Evolutionary conservation across 306 rosid species (phyloP), one percentile per base, ranked within the genome.

Genomic region (Cicer pinnatifidum): DNA sequence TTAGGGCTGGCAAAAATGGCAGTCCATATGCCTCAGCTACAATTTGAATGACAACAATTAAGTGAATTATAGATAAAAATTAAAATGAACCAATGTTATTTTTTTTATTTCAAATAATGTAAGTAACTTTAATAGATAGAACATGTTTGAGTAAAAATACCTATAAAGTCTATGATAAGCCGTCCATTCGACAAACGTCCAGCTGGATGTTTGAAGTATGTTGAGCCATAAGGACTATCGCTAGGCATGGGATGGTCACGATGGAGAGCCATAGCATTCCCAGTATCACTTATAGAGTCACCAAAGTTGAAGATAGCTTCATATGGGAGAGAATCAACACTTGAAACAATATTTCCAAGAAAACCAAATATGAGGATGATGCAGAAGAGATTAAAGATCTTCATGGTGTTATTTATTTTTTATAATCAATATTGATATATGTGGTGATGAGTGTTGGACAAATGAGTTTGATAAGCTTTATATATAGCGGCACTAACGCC

Each of bases 101-200:
- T 48, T 46, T 2, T 7, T 46, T 6, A 9, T 8, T 7, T 43
- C 0, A 1, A 20, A 20, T 1, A 19, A 20, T 20, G 28, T 20
- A 20, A 20, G 1, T 1, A 20, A 20, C 28, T 20, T 20, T 20
- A 20, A 20, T 20, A 20, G 28, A 20, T 43, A 8, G 10, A 43
- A 11, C 8, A 8, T 9, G 11, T 43, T 43, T 43, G 10, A 58
- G 6, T 58, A 54, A 19, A 13, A 37, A 44, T 83, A 84, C 88
- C 88, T 9, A 86, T 20, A 20, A 20, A 20, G 28, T 20, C 28
- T 20, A 20, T 20, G 28, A 20, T 20, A 20, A 20, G 28, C 1
- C 90, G 78, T 1, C 88, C 90, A 12, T 84, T 57, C 2, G 85
- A 87, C 47, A 37, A 69, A n/a, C 88, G 78, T 1, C 88, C 86